Evolutionary conservation across 164 flowering plant species (phyloP), one percentile per base, ranked within the genome.

Genomic region (Berberis thunbergii): DNA sequence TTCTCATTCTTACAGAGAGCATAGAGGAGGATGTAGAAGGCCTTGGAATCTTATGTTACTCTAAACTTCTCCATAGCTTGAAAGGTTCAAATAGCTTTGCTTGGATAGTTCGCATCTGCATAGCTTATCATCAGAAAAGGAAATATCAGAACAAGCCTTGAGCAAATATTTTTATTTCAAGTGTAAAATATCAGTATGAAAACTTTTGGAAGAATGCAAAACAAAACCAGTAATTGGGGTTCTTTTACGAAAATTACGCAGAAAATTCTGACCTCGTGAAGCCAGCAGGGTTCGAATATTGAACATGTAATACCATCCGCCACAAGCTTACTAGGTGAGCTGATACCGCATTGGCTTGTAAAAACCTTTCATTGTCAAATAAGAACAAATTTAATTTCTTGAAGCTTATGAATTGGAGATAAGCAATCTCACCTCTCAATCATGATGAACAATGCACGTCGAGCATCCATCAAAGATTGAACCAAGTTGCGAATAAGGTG

Each of bases 31-130:
- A 67, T 64, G 61, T 76, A 68, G 65, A 82, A 90, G 50, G 89
- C 81, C 60, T 76, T 75, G 54, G 73, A 70, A 64, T 84, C 95
- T 6, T 81, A 80, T 7, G 75, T 70, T 56, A 79, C 55, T 64
- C 70, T 81, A 60, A 90, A 83, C 73, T 80, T 88, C 70, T 90
- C 89, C 92, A 94, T 79, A 3, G 85, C 69, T 38, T 84, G 70
- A 71, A 88, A 90, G 42, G 98, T 78, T 67, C 66, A 65, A 64
- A 94, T 84, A 48, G 91, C 95, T 66, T 87, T 85, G 49, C 70
- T 55, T 8, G 88, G 80, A 63, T 77, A 67, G 72, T 83, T 77
- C 60, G 84, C 87, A 60, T 86, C 86, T 56, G 93, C 95, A 79
- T 94, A 94, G 72, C 98, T 94, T n/a, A n/a, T n/a, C n/a, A n/a